phyloP scores from a whole-genome alignment of 495 filamentous ascomycete genomes.

The Penicillium taxi region DNA sequence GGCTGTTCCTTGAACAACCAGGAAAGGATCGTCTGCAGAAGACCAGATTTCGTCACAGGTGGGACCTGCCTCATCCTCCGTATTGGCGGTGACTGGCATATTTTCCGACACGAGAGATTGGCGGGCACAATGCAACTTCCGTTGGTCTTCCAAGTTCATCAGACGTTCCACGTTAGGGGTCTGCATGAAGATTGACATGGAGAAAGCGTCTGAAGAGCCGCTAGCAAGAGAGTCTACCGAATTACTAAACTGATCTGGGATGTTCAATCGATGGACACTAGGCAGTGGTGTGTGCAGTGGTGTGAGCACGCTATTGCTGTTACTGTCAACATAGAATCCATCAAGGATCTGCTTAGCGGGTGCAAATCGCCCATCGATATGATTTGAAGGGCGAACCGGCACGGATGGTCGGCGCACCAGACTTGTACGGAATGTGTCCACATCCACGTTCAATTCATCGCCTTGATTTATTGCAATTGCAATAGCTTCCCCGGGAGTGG shows the following conservation, averaged over 20 bases:
- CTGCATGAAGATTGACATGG: slow-evolving; percentile 62
- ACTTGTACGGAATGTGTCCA: slow-evolving; percentile 78
- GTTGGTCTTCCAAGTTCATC: slow-evolving; percentile 69
- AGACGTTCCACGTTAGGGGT: slow-evolving; percentile 74
- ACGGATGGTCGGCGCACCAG: slow-evolving; percentile 42
- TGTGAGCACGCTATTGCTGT: slow-evolving; percentile 29
- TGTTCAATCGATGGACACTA: slow-evolving; percentile 36
- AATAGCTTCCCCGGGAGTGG: slow-evolving; percentile 75
- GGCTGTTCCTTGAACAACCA: background rate
- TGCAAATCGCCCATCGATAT: slow-evolving; percentile 55
- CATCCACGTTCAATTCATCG: slow-evolving; percentile 87
- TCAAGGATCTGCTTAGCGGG: slow-evolving; percentile 40
- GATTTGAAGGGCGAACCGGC: slow-evolving; percentile 63
- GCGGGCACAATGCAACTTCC: slow-evolving; percentile 62
- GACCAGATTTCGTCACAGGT: slow-evolving; percentile 1
- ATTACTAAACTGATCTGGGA: slow-evolving; percentile 45
- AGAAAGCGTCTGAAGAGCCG: slow-evolving; percentile 44
- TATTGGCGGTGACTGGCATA: slow-evolving; percentile 3
- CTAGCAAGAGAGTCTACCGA: slow-evolving; percentile 66
- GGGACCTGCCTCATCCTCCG: background rate
- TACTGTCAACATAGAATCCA: slow-evolving; percentile 40
- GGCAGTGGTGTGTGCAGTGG: slow-evolving; percentile 18
- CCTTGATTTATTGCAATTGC: slow-evolving; percentile 70
- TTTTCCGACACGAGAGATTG: slow-evolving; percentile 39
- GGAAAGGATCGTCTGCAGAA: background rate